phyloP scores from a whole-genome alignment of 371 early-diverging fungal genomes.

The Zychaea mexicana region DNA sequence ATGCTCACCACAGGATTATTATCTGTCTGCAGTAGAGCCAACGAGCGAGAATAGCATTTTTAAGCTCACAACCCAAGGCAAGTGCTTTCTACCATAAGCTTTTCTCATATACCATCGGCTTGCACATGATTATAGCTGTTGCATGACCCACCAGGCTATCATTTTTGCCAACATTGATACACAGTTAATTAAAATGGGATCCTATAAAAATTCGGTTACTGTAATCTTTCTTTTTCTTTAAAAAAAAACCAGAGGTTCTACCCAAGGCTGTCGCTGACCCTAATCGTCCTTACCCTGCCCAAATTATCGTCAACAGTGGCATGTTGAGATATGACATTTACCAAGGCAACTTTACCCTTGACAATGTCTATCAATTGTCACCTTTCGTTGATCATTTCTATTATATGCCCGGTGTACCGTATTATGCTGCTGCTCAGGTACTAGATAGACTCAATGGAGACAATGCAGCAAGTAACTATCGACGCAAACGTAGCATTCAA shows the following conservation, averaged over 20 bases:
- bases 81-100: too few relatives aligned
- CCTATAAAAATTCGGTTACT: too few relatives aligned
- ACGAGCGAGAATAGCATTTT: conserved; percentile 43
- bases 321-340: conserved; percentile 1
- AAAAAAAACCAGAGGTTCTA: conserved; percentile 37
- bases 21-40: conserved; percentile 40
- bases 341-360: conserved; percentile 49
- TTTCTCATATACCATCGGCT: too few relatives aligned
- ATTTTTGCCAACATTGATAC: too few relatives aligned
- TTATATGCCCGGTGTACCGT: conserved; percentile 39
- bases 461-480: neutral
- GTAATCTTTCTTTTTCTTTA: too few relatives aligned
- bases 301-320: conserved; percentile 7
- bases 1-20: conserved; percentile 60
- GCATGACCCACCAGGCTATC: too few relatives aligned
- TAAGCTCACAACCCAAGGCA: conserved; percentile 44
- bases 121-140: too few relatives aligned
- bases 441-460: conserved; percentile 53
- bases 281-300: conserved; percentile 35
- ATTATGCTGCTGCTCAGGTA: conserved; percentile 24
- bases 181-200: too few relatives aligned
- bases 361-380: conserved; percentile 51
- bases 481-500: conserved; percentile 7
- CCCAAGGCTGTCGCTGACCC: conserved; percentile 37
- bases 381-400: conserved; percentile 54